These are phyloP conservation scores for Yamadazyma dendronema DNA, from an alignment of 1,139 yeast species.

Conservation along the genomic window DNA sequence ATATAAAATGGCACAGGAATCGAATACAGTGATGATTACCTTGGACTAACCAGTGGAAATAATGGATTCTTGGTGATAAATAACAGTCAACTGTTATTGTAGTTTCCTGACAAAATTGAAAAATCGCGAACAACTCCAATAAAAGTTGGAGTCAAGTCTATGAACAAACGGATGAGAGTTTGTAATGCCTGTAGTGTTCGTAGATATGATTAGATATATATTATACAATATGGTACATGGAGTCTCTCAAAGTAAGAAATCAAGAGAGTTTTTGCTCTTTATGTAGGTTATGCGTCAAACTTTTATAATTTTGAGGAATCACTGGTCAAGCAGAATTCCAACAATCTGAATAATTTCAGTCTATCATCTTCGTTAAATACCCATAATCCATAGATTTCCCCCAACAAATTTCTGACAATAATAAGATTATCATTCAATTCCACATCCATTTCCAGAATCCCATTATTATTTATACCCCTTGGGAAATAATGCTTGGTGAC, in stretches of 20 bases:
- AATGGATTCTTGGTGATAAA: background rate
- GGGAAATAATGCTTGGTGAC: slow-evolving; percentile 45
- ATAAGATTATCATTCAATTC: slow-evolving; percentile 79
- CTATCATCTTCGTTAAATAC: slow-evolving; percentile 77
- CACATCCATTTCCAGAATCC: slow-evolving; percentile 59
- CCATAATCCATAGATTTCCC: slow-evolving; percentile 89
- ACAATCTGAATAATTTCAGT: slow-evolving; percentile 54
- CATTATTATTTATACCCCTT: slow-evolving; percentile 37
- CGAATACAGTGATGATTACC: background rate
- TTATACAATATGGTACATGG: background rate
- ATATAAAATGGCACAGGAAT: background rate
- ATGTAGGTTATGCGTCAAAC: too few species aligned
- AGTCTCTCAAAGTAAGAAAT: too few species aligned
- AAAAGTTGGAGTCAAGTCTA: too few species aligned
- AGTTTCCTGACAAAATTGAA: slow-evolving; percentile 1
- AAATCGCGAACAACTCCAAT: background rate
- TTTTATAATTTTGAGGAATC: slow-evolving; percentile 16
- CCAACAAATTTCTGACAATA: slow-evolving; percentile 72
- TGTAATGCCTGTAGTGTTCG: too few species aligned
- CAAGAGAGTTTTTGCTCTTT: too few species aligned
- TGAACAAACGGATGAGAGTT: too few species aligned
- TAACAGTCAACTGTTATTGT: background rate
- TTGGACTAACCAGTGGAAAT: background rate
- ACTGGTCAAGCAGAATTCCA: slow-evolving; percentile 54
- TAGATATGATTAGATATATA: too few species aligned